Percentiles rank a stretch among this genome's conserved stretches.
Evolutionary conservation across 768 basidiomycete species (phyloP).

Genomic region (Boletus barrowsii): DNA sequence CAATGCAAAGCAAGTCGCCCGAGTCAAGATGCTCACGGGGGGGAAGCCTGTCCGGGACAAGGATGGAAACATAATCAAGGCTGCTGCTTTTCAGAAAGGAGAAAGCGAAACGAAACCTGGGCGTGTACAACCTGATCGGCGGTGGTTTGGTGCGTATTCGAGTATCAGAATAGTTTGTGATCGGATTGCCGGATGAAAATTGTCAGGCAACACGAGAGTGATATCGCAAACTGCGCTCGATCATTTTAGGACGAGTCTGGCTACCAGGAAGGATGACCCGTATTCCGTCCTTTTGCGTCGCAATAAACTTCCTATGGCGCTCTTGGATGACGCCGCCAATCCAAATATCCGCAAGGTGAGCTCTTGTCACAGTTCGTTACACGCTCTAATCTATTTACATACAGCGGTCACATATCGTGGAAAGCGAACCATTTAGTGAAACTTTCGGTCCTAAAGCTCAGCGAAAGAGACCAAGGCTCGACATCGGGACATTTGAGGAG

Average conservation of each 20-base stretch:
- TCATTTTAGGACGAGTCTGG: conserved; percentile 90
- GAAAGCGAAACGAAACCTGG: conserved; percentile 89
- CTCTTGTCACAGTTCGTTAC: background rate
- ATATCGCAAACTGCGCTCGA: conserved; percentile 95
- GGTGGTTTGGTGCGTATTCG: conserved; percentile 87
- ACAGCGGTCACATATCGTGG: conserved; percentile 89
- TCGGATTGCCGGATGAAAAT: conserved; percentile 3
- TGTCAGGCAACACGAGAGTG: conserved; percentile 91
- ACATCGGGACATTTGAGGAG: conserved; percentile 91
- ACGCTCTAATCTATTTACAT: conserved; percentile 3
- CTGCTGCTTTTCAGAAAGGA: conserved; percentile 94
- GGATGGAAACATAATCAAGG: conserved; percentile 89
- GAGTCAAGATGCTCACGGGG: conserved; percentile 90
- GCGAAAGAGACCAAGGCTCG: conserved; percentile 82
- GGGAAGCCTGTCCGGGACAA: conserved; percentile 89
- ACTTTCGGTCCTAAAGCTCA: conserved; percentile 97
- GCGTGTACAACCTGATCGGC: conserved; percentile 88
- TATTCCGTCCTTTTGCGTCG: conserved; percentile 92
- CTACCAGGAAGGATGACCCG: conserved; percentile 84
- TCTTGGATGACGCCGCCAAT: conserved; percentile 87
- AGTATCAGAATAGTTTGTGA: background rate
- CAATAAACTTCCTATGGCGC: conserved; percentile 96
- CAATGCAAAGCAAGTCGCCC: conserved; percentile 82
- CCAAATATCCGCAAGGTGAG: conserved; percentile 72
- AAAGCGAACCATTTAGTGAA: conserved; percentile 91